A percentile compares a stretch with the other conserved stretches of the same genome.
phyloP scores from a whole-genome alignment of 495 filamentous ascomycete species.

The Lineolata rhizophorae region DNA sequence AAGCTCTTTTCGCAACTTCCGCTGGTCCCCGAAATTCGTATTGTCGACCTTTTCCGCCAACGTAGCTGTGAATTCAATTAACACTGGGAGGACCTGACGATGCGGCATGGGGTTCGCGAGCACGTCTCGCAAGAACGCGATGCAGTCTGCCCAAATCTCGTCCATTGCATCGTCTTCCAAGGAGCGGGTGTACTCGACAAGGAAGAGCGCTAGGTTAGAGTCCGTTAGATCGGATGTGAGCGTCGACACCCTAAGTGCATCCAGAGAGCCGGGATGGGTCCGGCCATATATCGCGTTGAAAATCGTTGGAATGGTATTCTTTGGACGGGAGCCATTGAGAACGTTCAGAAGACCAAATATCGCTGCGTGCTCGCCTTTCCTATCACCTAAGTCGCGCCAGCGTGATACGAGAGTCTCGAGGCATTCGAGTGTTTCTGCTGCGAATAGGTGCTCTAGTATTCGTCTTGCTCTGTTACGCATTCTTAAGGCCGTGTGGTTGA shows the following conservation, averaged over 20 bases:
- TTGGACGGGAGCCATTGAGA: conserved; percentile 75
- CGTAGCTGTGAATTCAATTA: conserved; percentile 75
- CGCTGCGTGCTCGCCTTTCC: conserved; percentile 19
- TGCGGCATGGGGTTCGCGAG: conserved; percentile 89
- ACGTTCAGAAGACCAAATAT: conserved; percentile 77
- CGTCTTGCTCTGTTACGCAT: conserved; percentile 76
- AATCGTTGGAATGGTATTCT: conserved; percentile 83
- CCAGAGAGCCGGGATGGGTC: conserved; percentile 63
- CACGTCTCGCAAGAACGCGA: conserved; percentile 72
- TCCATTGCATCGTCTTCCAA: conserved; percentile 98
- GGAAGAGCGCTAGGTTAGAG: conserved; percentile 61
- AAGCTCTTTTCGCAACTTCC: conserved; percentile 79
- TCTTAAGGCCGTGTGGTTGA: conserved; percentile 67
- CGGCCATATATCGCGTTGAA: conserved; percentile 94
- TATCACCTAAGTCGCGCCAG: conserved; percentile 9
- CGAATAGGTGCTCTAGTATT: conserved; percentile 80
- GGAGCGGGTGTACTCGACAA: conserved; percentile 71
- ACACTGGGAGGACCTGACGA: conserved; percentile 64
- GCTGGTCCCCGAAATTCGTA: conserved; percentile 91
- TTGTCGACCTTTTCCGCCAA: conserved; percentile 89
- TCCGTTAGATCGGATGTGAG: conserved; percentile 68
- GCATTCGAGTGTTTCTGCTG: conserved; percentile 84
- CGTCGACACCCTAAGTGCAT: conserved; percentile 60
- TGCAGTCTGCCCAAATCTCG: conserved; percentile 93
- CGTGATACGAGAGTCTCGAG: conserved; percentile 72